Percentiles rank a stretch among this genome's conserved stretches.
Evolutionary conservation across 768 basidiomycete genomes (phyloP).

Genomic region (Russula olivacea): DNA sequence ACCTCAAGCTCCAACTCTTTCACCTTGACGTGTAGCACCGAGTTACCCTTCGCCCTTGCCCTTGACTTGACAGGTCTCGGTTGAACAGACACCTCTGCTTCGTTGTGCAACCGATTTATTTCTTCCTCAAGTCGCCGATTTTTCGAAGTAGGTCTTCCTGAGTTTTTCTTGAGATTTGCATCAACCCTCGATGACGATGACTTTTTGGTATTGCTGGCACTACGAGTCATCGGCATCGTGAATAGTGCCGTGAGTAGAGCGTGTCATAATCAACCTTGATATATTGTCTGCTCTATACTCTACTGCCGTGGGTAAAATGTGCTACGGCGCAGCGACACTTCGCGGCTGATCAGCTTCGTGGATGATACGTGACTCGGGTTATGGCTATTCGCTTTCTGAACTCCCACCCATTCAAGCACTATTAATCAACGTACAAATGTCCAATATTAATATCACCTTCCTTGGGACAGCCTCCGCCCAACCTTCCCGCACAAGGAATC

Average conservation of each 20-base stretch:
- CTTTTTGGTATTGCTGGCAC: conserved; percentile 7
- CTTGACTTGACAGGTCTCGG: conserved; percentile 8
- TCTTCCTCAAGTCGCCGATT: not conserved
- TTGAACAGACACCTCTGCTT: conserved; percentile 3
- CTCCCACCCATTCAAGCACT: conserved; percentile 2
- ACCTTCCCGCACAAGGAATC: conserved; percentile 72
- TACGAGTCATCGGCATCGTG: conserved; percentile 15
- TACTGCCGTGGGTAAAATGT: not conserved
- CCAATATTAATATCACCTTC: conserved; percentile 55
- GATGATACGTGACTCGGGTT: not conserved
- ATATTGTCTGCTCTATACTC: not conserved
- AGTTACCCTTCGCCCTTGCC: conserved; percentile 1
- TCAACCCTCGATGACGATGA: not conserved
- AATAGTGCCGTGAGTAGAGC: not conserved
- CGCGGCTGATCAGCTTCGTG: not conserved
- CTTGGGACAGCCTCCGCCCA: conserved; percentile 79
- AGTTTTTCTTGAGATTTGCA: not conserved
- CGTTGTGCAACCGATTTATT: conserved; percentile 14
- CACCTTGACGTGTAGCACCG: conserved; percentile 25
- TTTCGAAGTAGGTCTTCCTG: not conserved
- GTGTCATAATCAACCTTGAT: not conserved
- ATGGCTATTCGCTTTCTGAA: conserved; percentile 11
- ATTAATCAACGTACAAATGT: conserved; percentile 4
- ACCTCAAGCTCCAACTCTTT: conserved; percentile 26
- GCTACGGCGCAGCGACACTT: too few relatives aligned